Evolutionary conservation across 2,329 filamentous ascomycete species (phyloP).

Genomic region (Colletotrichum lini): DNA sequence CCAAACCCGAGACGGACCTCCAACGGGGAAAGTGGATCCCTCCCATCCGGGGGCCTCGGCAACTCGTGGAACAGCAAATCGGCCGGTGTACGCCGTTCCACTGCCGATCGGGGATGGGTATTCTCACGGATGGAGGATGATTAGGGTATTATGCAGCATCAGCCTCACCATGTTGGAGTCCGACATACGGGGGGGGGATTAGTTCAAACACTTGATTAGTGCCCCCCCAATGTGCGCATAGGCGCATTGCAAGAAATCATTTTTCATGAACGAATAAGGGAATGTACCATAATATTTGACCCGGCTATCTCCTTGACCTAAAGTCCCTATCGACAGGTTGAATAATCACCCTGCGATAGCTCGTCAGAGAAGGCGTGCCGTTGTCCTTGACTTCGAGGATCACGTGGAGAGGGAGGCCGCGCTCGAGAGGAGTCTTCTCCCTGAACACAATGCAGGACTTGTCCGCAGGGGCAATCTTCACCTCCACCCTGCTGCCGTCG

Average conservation of each 20-base stretch:
- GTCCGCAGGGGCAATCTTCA: slow-evolving; percentile 47
- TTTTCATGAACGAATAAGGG: too few species aligned
- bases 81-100: slow-evolving; percentile 1
- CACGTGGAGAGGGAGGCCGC: slow-evolving; percentile 62
- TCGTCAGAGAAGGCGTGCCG: slow-evolving; percentile 60
- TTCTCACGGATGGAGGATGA: too few species aligned
- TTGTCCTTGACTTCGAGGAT: slow-evolving; percentile 64
- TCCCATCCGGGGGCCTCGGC: not conserved
- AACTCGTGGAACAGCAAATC: not conserved
- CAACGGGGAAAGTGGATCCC: slow-evolving; percentile 2
- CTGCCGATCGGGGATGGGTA: not conserved
- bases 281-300: too few species aligned
- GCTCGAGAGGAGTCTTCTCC: slow-evolving; percentile 42
- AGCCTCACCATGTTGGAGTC: too few species aligned
- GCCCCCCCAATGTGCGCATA: too few species aligned
- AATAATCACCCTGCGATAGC: slow-evolving; percentile 61
- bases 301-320: not conserved
- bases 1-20: slow-evolving; percentile 12
- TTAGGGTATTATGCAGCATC: too few species aligned
- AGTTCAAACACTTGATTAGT: not conserved
- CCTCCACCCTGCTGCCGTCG: slow-evolving; percentile 39
- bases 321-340: slow-evolving; percentile 50
- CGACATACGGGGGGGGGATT: too few species aligned
- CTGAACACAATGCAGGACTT: slow-evolving; percentile 51
- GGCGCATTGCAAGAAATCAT: too few species aligned